Base-by-base conservation (phyloP, 495 filamentous ascomycete species). In the Talaromyces adpressus region DNA sequence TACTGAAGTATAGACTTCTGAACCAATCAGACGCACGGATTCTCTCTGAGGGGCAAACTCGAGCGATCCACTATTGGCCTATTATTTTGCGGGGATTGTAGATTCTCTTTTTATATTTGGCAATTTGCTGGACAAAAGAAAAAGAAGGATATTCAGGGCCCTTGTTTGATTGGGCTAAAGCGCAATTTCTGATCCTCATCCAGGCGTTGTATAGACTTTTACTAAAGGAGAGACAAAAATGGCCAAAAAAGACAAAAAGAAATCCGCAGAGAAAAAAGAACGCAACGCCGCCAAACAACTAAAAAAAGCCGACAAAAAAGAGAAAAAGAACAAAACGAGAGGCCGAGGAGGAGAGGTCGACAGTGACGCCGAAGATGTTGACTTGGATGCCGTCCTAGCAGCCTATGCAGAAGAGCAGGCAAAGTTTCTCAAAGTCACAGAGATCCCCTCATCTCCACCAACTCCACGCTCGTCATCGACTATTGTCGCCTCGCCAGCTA, bases 301-400 rank as follows among this genome's bases (percentile, higher is more conserved):
- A 41, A 84, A 83, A 63, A 92, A 91, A 75, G 81, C 85, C 52
- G 81, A 84, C 23, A 79, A 85, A 72, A 90, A 89, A 75, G 91
- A 92, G 79, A 93, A 91, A 80, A 87, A 81, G 72, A 77, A 80
- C 59, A 90, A 89, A 75, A 73, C 78, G 32, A 84, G 83, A 66
- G 77, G 77, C 68, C 70, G 71, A 36, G 79, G 71, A 36, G 79
- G 71, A 41, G 79, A 83, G 67, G 87, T 84, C 25, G 90, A 91
- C 69, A 92, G 89, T 71, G 90, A 94, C 70, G 89, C 79, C 41
- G 92, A 96, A 76, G 92, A 97, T 67, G 86, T 93, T n/a, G 94
- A 98, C 75, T 79, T 98, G 49, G 94, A 98, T 73, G 86, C 88
- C n/a, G 91, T 98, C n/a, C 87, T 98, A 12, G 92, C 91, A 18